Evolutionary conservation across 306 rosid species (phyloP).

Genomic region (Vigna angularis): DNA sequence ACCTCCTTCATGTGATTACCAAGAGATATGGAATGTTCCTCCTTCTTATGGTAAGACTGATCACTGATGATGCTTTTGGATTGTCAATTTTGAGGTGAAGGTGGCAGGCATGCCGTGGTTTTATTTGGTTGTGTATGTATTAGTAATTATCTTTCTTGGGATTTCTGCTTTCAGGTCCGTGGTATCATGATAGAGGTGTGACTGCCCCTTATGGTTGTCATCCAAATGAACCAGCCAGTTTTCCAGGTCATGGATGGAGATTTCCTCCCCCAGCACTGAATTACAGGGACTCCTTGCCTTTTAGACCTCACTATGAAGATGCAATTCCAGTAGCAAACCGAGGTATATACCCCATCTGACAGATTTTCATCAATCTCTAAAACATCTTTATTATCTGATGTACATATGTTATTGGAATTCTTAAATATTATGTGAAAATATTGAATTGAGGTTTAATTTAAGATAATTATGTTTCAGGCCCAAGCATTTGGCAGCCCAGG

Average conservation of each 20-base stretch:
- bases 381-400: neutral
- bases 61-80: constrained; percentile 19
- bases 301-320: constrained; percentile 76
- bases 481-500: constrained; percentile 86
- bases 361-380: constrained; percentile 18
- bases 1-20: constrained; percentile 65
- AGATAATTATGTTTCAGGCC: constrained; percentile 70
- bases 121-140: constrained; percentile 24
- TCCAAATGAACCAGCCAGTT: constrained; percentile 76
- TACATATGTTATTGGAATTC: constrained; percentile 22
- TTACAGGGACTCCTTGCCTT: constrained; percentile 71
- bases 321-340: constrained; percentile 72
- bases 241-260: constrained; percentile 82
- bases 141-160: constrained; percentile 34
- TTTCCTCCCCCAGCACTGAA: constrained; percentile 67
- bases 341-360: constrained; percentile 55
- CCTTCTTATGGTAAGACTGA: constrained; percentile 64
- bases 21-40: constrained; percentile 74
- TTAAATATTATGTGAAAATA: constrained; percentile 12
- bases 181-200: constrained; percentile 65
- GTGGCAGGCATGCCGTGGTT: constrained; percentile 18
- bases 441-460: constrained; percentile 19
- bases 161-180: constrained; percentile 61
- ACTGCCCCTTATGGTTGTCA: constrained; percentile 70
- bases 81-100: constrained; percentile 13